Evolutionary conservation across 2,329 filamentous ascomycete genomes (phyloP).

Genomic region (Ophiosphaerella narmari): DNA sequence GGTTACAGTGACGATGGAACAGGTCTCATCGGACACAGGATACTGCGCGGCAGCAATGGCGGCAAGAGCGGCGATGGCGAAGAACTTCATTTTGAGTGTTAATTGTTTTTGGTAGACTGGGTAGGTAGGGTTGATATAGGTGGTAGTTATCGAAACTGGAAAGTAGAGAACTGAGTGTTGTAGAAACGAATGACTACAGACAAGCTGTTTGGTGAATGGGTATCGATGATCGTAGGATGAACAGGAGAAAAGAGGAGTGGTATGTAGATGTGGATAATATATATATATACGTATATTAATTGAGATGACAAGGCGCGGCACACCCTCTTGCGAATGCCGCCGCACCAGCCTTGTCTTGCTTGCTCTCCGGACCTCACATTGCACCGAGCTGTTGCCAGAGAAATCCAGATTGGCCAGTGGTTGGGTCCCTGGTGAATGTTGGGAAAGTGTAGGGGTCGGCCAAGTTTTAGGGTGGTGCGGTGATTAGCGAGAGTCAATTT

Average conservation of each 20-base stretch:
- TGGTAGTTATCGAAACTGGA: conserved; percentile 9
- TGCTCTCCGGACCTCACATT: conserved; percentile 3
- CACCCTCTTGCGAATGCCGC: neutral
- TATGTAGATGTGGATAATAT: conserved; percentile 14
- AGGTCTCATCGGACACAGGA: conserved; percentile 21
- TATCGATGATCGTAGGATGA: neutral
- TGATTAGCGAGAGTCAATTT: no score
- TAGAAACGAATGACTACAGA: conserved; percentile 39
- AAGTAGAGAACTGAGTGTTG: conserved; percentile 16
- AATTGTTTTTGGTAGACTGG: conserved; percentile 6
- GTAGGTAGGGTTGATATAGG: conserved; percentile 9
- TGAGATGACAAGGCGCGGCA: conserved; percentile 8
- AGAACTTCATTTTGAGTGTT: conserved; percentile 38
- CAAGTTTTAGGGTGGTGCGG: no score
- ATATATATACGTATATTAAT: conserved; percentile 13
- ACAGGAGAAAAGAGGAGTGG: conserved; percentile 1
- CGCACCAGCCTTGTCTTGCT: conserved; percentile 15
- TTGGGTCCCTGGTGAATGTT: neutral
- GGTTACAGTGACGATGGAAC: conserved; percentile 31
- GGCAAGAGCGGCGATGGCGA: conserved; percentile 31
- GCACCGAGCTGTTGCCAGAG: conserved; percentile 1
- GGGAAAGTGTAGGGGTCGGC: no score
- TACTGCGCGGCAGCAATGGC: conserved; percentile 31
- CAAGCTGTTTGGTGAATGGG: conserved; percentile 27
- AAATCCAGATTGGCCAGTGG: neutral